Evolutionary conservation across 805 yeast genomes (phyloP).

Genomic region (Kazachstania africana): DNA sequence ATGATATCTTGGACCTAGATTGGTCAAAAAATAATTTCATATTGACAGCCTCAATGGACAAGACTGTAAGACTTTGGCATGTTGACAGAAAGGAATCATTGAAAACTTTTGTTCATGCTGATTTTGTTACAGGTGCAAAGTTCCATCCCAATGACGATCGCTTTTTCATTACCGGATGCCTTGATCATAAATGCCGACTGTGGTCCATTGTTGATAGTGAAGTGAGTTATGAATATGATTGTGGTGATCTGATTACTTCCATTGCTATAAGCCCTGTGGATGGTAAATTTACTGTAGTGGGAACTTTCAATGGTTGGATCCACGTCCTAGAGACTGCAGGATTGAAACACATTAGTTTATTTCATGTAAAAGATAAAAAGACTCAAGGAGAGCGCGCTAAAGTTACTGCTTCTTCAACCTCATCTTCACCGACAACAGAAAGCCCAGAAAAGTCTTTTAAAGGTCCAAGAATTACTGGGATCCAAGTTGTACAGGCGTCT

Average conservation of each 20-base stretch:
- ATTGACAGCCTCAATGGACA: conserved; percentile 73
- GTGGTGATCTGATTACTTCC: conserved; percentile 63
- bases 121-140: conserved; percentile 66
- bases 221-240: conserved; percentile 48
- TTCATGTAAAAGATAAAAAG: conserved; percentile 35
- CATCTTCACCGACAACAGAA: conserved; percentile 1
- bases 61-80: conserved; percentile 78
- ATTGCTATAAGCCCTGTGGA: conserved; percentile 57
- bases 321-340: conserved; percentile 52
- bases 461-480: conserved; percentile 65
- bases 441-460: conserved; percentile 5
- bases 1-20: conserved; percentile 61
- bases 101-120: conserved; percentile 58
- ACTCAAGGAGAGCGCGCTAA: conserved; percentile 6
- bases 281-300: conserved; percentile 47
- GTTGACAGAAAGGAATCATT: conserved; percentile 53
- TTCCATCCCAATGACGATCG: conserved; percentile 84
- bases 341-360: conserved; percentile 34
- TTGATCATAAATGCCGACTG: conserved; percentile 63
- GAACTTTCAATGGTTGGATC: conserved; percentile 68
- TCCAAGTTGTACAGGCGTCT: conserved; percentile 30
- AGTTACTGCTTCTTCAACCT: background rate
- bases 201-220: conserved; percentile 75
- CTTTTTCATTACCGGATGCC: conserved; percentile 70
- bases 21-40: conserved; percentile 86